Evolutionary conservation across 352 stramenopile genomes (phyloP), one percentile per base, ranked within the genome.

Genomic region (Blastocystis hominis): DNA sequence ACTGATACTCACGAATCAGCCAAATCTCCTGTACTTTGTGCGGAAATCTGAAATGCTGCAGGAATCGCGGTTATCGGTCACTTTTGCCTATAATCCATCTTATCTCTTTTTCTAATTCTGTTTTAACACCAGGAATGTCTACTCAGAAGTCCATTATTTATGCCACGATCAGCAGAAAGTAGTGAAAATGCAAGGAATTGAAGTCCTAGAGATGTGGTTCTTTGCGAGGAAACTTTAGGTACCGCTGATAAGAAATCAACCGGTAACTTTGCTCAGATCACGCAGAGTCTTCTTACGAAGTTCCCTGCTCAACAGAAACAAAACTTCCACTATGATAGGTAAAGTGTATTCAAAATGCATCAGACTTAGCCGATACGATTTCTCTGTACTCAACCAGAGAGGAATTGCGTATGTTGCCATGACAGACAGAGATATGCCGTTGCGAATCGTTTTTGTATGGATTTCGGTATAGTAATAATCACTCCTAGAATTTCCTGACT

Each of bases 241-340:
- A 80, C 50, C 7, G 34, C 70, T 34, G 70, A 62, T 80, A 68
- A 62, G 50, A 80, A 80, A 30, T 80, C 70, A 15, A 80, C 70
- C 34, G 70, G 70, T 17, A 80, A 80, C 70, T 80, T 80, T 80
- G 70, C 70, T 64, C 70, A 80, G 40, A 80, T 80, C 24, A 80
- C 70, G 13, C 50, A 68, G 70, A 80, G 55, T 47, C 70, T 80
- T 6, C 55, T 80, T 66, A 13, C 70, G n/a, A 80, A 80, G 70
- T 80, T 80, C 47, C 55, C 70, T 80, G 7, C 70, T 76, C 50
- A 62, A 30, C 7, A 20, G 13, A 80, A 80, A 50, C 70, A 80
- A n/a, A 80, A 62, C 55, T 80, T 80, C 70, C 70, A 80, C 24
- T 80, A 80, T 34, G 70, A 80, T 61, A 34, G 72, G 70, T 80